These are phyloP conservation scores for Verticillium dahliae DNA, from an alignment of 2,329 filamentous ascomycete species.

Conservation along the genomic window DNA sequence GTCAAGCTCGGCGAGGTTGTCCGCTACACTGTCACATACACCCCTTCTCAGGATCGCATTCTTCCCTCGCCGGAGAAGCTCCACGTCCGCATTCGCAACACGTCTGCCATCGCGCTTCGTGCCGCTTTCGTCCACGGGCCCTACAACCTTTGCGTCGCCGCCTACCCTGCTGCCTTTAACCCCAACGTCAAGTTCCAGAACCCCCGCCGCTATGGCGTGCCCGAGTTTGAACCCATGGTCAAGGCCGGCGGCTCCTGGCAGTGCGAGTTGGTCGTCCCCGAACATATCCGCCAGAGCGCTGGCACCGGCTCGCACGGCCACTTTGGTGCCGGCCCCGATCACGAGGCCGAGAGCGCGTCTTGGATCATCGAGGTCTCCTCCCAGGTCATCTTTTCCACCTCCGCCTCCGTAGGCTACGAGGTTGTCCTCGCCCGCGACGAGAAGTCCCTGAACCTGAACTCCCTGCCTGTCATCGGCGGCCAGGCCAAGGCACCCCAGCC, in stretches of 20 bases:
- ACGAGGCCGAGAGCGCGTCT: constrained; percentile 53
- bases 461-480: constrained; percentile 37
- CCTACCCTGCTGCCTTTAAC: constrained; percentile 77
- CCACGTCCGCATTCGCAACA: constrained; percentile 85
- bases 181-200: constrained; percentile 73
- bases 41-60: constrained; percentile 80
- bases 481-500: constrained; percentile 48
- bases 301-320: constrained; percentile 33
- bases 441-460: constrained; percentile 66
- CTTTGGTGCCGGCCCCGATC: constrained; percentile 19
- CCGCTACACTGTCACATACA: constrained; percentile 88
- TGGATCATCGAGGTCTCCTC: constrained; percentile 92
- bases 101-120: constrained; percentile 80
- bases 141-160: constrained; percentile 82
- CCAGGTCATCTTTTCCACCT: constrained; percentile 89
- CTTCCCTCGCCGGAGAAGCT: constrained; percentile 77
- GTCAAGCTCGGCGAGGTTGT: constrained; percentile 94
- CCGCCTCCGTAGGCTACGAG: constrained; percentile 83
- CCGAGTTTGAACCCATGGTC: constrained; percentile 92
- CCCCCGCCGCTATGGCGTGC: constrained; percentile 65
- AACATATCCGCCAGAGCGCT: constrained; percentile 64
- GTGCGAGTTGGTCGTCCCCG: constrained; percentile 72
- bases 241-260: constrained; percentile 89
- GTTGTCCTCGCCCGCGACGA: constrained; percentile 79
- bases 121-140: constrained; percentile 96